Percentiles rank a stretch among this genome's conserved stretches.
phyloP scores from a whole-genome alignment of 176 grass and related monocot species.

The Phoenix dactylifera region DNA sequence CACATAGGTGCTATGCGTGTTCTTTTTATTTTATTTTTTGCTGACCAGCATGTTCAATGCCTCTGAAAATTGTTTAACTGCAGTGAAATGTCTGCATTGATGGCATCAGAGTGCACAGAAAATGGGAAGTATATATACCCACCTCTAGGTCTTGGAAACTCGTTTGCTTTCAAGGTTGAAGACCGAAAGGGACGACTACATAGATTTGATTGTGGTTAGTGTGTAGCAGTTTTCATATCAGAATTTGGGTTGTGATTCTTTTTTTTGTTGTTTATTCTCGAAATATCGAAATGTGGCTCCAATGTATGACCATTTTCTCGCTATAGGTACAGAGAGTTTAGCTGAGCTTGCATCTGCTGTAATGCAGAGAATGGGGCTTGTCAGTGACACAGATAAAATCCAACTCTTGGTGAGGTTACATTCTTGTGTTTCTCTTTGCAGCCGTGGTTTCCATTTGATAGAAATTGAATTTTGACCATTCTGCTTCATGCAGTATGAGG shows the following conservation, averaged over 20 bases:
- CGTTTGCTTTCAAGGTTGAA: constrained; percentile 83
- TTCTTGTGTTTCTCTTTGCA: no score
- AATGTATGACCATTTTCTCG: constrained; percentile 15
- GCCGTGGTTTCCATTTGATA: not conserved
- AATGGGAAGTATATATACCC: constrained; percentile 50
- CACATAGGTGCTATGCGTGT: constrained; percentile 40
- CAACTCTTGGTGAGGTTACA: constrained; percentile 68
- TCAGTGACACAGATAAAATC: constrained; percentile 36
- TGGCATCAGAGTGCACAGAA: constrained; percentile 68
- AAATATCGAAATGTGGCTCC: no score
- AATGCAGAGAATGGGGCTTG: constrained; percentile 49
- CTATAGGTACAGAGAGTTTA: constrained; percentile 54
- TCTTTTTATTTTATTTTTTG: constrained; percentile 2
- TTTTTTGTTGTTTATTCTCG: no score
- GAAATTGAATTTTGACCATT: not conserved
- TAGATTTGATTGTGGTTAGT: constrained; percentile 78
- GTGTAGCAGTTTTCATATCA: not conserved
- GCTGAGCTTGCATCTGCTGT: constrained; percentile 56
- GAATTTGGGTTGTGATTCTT: no score
- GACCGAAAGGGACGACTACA: constrained; percentile 69
- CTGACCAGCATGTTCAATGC: not conserved
- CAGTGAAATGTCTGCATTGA: constrained; percentile 72
- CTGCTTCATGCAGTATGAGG: constrained; percentile 67
- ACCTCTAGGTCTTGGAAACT: constrained; percentile 55
- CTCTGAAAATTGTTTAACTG: not conserved